Evolutionary conservation across 2,329 filamentous ascomycete genomes (phyloP).

Genomic region (Pochonia chlamydosporia): DNA sequence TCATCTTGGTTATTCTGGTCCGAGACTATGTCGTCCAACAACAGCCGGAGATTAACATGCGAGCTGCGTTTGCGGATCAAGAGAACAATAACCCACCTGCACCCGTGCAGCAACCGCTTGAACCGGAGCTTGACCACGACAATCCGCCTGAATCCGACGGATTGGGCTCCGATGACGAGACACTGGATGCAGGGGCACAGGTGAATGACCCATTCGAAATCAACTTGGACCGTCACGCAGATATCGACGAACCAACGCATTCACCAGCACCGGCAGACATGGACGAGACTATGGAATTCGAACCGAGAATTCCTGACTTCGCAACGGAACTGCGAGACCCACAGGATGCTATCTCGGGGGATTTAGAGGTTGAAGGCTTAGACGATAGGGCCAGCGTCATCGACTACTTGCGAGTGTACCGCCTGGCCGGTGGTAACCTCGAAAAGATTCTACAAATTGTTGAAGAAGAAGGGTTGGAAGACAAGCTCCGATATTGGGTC

Average conservation of each 20-base stretch:
- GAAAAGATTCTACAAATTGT: constrained; percentile 56
- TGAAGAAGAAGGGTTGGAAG: constrained; percentile 51
- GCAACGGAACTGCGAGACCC: neutral
- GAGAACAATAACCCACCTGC: constrained; percentile 21
- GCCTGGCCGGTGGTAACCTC: constrained; percentile 53
- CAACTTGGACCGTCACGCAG: neutral
- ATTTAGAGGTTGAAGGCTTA: neutral
- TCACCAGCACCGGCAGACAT: neutral
- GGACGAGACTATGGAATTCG: neutral
- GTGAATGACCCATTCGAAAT: constrained; percentile 2
- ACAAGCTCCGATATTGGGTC: constrained; percentile 55
- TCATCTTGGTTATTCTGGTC: constrained; percentile 95
- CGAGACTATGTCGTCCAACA: constrained; percentile 98
- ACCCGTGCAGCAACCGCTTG: constrained; percentile 13
- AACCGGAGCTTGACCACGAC: constrained; percentile 10
- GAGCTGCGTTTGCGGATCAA: constrained; percentile 52
- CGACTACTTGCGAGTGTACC: constrained; percentile 48
- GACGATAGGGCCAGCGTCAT: constrained; percentile 20
- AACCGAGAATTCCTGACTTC: neutral
- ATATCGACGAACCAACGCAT: neutral
- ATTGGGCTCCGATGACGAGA: constrained; percentile 28
- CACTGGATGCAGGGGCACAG: constrained; percentile 20
- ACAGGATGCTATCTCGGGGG: too few species aligned
- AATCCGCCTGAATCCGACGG: constrained; percentile 16
- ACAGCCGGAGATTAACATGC: constrained; percentile 86